These are phyloP conservation scores for Chrysoporthe deuterocubensis DNA, from an alignment of 2,329 filamentous ascomycete genomes.

Conservation along the genomic window DNA sequence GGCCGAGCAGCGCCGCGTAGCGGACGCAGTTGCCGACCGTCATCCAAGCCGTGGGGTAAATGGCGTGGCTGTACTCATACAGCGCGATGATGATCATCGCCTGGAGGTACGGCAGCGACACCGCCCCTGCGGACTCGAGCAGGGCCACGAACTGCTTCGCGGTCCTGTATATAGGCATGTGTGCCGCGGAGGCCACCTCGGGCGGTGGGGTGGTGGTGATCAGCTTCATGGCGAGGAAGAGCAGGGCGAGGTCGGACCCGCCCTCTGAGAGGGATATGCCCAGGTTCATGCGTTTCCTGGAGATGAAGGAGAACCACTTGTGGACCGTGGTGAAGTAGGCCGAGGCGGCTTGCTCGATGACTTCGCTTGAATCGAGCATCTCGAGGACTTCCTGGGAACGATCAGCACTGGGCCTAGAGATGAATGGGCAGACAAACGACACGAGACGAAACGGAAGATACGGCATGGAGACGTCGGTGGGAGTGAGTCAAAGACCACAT, in stretches of 20 bases:
- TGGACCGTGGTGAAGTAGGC: slow-evolving; percentile 51
- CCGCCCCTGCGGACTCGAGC: slow-evolving; percentile 47
- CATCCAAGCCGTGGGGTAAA: slow-evolving; percentile 56
- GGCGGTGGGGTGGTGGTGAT: slow-evolving; percentile 42
- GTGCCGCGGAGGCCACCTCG: slow-evolving; percentile 38
- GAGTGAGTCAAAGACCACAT: not conserved
- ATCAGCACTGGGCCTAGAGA: not conserved
- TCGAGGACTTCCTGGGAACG: slow-evolving; percentile 42
- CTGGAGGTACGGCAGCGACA: slow-evolving; percentile 50
- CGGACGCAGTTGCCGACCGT: slow-evolving; percentile 49
- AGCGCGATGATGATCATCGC: slow-evolving; percentile 49
- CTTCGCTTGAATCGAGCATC: slow-evolving; percentile 42
- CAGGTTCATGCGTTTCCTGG: slow-evolving; percentile 49
- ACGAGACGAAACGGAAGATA: not conserved
- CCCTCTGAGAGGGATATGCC: slow-evolving; percentile 47
- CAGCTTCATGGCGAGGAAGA: slow-evolving; percentile 55
- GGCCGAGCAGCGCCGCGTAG: slow-evolving; percentile 50
- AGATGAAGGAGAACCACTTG: slow-evolving; percentile 53
- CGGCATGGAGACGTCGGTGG: not conserved
- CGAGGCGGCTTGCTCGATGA: slow-evolving; percentile 43
- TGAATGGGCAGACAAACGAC: not conserved
- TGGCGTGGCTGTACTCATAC: slow-evolving; percentile 53
- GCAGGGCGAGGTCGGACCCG: slow-evolving; percentile 50
- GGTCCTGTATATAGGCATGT: slow-evolving; percentile 46
- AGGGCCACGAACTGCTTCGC: slow-evolving; percentile 47